A percentile compares a stretch with the other conserved stretches of the same genome.
phyloP scores from a whole-genome alignment of 371 early-diverging fungal genomes.

The Mortierella sp. region DNA sequence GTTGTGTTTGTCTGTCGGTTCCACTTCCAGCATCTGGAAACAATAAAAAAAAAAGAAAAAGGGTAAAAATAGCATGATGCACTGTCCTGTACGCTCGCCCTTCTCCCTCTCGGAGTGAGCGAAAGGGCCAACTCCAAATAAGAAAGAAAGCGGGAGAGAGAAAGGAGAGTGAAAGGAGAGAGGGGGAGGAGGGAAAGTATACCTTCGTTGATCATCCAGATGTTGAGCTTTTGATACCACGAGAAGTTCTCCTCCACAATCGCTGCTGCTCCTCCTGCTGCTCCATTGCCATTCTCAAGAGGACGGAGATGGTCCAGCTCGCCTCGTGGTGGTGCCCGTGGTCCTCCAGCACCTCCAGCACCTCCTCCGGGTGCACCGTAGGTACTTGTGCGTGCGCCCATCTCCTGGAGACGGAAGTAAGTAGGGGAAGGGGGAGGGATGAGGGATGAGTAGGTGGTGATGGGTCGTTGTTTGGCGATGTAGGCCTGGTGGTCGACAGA shows the following conservation, averaged over 20 bases:
- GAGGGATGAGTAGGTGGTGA: conserved; percentile 45
- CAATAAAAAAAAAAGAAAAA: background rate
- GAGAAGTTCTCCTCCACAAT: conserved; percentile 29
- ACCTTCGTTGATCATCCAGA: conserved; percentile 61
- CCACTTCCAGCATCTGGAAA: background rate
- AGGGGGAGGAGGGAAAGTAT: background rate
- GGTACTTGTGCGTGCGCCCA: conserved; percentile 14
- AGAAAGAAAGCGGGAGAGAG: background rate
- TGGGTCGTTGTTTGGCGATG: conserved; percentile 38
- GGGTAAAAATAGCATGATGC: background rate
- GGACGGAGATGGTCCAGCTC: conserved; percentile 50
- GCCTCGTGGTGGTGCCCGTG: conserved; percentile 5
- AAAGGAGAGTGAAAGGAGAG: background rate
- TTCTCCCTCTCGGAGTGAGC: background rate
- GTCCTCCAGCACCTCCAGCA: background rate
- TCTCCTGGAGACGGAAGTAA: conserved; percentile 43
- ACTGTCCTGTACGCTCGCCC: background rate
- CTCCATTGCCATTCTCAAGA: conserved; percentile 5
- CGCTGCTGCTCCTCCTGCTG: background rate
- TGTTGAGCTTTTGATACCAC: conserved; percentile 46
- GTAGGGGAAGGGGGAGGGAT: conserved; percentile 57
- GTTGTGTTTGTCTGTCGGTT: background rate
- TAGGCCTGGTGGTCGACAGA: conserved; percentile 29
- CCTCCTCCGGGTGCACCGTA: background rate
- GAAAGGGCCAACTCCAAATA: background rate